phyloP scores from a whole-genome alignment of 2,329 filamentous ascomycete species.

The Hyphodiscus sp. region DNA sequence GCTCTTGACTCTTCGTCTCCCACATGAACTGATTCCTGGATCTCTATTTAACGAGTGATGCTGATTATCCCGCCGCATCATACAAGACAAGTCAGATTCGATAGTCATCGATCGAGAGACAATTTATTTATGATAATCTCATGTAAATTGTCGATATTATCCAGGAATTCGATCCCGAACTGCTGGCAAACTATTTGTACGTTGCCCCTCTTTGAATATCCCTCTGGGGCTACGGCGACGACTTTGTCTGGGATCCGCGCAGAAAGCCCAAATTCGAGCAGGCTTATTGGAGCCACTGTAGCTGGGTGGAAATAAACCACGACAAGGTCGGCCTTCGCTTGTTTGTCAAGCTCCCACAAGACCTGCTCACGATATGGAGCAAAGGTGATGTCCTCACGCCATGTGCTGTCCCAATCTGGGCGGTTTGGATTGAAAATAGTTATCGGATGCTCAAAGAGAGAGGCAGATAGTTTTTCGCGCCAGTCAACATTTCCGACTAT shows the following conservation, averaged over 20 bases:
- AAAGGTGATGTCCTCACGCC: neutral
- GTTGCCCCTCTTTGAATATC: neutral
- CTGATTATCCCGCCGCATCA: too few relatives aligned
- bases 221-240: neutral
- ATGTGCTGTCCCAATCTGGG: neutral
- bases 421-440: neutral
- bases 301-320: neutral
- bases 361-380: neutral
- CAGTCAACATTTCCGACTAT: too few relatives aligned
- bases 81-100: too few relatives aligned
- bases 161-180: neutral
- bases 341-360: neutral
- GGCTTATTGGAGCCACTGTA: neutral
- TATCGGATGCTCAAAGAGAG: neutral
- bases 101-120: too few relatives aligned
- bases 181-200: neutral
- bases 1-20: too few relatives aligned
- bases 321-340: neutral
- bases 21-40: too few relatives aligned
- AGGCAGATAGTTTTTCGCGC: neutral
- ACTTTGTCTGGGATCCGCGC: neutral
- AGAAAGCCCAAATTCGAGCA: neutral
- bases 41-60: too few relatives aligned
- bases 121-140: too few relatives aligned
- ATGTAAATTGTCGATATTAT: neutral